Evolutionary conservation across 805 yeast species (phyloP).

Genomic region (Pichia thaimueangensis): DNA sequence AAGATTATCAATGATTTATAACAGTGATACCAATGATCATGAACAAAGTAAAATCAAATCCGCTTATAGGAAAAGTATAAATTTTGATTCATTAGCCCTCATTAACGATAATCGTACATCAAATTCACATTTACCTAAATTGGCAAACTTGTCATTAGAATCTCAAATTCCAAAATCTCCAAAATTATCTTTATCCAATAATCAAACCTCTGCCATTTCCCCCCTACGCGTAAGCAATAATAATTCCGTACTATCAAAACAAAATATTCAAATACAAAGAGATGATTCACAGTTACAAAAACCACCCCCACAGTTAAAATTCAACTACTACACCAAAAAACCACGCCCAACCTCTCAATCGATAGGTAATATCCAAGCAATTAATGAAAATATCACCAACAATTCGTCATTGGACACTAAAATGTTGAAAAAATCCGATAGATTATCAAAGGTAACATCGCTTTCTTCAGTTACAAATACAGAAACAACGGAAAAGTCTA

Average conservation of each 20-base stretch:
- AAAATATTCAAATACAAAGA: too few relatives aligned
- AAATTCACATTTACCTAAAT: background rate
- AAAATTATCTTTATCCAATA: background rate
- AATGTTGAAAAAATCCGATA: background rate
- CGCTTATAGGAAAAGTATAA: background rate
- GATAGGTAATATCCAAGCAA: too few relatives aligned
- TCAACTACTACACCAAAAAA: too few relatives aligned
- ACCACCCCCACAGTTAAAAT: too few relatives aligned
- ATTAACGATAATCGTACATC: background rate
- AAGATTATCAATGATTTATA: background rate
- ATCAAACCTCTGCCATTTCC: too few relatives aligned
- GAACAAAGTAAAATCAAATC: background rate
- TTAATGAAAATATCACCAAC: too few relatives aligned
- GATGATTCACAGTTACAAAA: too few relatives aligned
- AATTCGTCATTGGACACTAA: too few relatives aligned
- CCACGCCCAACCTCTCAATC: too few relatives aligned
- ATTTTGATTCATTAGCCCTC: background rate
- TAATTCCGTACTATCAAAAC: background rate
- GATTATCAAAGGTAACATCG: background rate
- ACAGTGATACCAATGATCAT: background rate
- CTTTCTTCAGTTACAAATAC: background rate
- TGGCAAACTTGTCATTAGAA: background rate
- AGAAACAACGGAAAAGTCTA: too few relatives aligned
- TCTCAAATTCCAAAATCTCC: slow-evolving; percentile 8
- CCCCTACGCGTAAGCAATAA: background rate